Conservation (phyloP, 768 basidiomycete species). For the Rhodotorula taiwanensis region DNA sequence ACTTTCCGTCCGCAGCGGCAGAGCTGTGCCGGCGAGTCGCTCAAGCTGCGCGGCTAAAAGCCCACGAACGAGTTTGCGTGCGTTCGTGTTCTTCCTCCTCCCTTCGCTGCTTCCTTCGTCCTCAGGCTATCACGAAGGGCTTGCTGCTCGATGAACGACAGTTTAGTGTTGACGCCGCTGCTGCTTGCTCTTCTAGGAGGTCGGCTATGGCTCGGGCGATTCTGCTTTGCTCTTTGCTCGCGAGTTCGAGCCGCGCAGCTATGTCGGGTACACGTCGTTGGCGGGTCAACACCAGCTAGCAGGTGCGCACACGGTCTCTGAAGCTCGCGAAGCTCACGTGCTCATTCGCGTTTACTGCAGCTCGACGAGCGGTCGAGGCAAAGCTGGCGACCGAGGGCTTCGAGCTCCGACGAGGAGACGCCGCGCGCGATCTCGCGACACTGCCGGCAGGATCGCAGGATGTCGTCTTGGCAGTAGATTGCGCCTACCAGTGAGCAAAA, state of each 20-base stretch:
- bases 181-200: conserved; percentile 2
- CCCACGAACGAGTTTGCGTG: conserved; percentile 1
- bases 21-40: conserved; percentile 21
- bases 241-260: conserved; percentile 5
- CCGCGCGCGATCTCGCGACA: background rate
- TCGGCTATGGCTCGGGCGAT: conserved; percentile 27
- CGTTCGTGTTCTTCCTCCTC: background rate
- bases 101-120: too few relatives aligned
- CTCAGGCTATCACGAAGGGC: background rate
- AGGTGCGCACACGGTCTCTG: background rate
- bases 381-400: background rate
- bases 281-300: background rate
- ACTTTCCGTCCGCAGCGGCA: conserved; percentile 1
- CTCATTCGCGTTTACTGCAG: background rate
- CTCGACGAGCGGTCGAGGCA: background rate
- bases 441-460: background rate
- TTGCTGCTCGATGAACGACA: too few relatives aligned
- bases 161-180: background rate
- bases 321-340: too few relatives aligned
- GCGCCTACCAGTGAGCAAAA: conserved; percentile 21
- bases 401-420: conserved; percentile 14
- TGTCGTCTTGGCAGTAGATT: conserved; percentile 18
- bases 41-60: background rate
- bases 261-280: conserved; percentile 12
- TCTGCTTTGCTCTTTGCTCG: conserved; percentile 15